Evolutionary conservation across 345 rosid genomes (phyloP), one percentile per base, ranked within the genome.

Genomic region (Cardamine resedifolia): DNA sequence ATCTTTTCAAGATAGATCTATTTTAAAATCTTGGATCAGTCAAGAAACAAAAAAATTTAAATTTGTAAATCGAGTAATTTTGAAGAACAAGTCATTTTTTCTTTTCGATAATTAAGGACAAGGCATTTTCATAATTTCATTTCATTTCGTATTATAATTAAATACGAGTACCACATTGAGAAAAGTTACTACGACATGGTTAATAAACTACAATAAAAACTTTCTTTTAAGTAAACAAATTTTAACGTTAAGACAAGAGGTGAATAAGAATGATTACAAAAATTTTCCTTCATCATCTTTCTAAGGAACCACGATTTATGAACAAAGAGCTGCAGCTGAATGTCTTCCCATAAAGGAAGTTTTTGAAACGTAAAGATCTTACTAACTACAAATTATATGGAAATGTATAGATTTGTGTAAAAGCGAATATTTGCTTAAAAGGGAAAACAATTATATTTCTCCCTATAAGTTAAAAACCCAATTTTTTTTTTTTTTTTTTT

Each of bases 31-130:
- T 60, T 39, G 33, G 33, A 58, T 57, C 15, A 58, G 34, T 66
- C 61, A 74, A 66, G 26, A 14, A 45, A 58, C 18, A 66, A 74
- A 49, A 36, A 30, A 64, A n/a, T 43, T 43, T 3, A 39, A 19
- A 45, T 58, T 58, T 23, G 34, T 55, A 19, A 18, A 60, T 60
- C 7, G 10, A 61, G 45, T 18, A 51, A 11, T 49, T 27, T 60
- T n/a, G 33, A 28, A 72, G 5, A 16, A 38, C 55, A 50, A 27
- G 20, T 5, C 44, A 49, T 7, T 10, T 11, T 41, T 41, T 14
- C 0, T 41, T 41, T 15, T 3, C 1, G 6, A 14, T 15, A 15
- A 15, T 15, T 41, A 41, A 14, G 45, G 7, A 41, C 7, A 14
- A 41, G 7, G 5, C 16, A 15, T 41, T 41, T 39, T 39, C 16